phyloP scores from a whole-genome alignment of 345 rosid species.

The Eucalyptus curtisii region DNA sequence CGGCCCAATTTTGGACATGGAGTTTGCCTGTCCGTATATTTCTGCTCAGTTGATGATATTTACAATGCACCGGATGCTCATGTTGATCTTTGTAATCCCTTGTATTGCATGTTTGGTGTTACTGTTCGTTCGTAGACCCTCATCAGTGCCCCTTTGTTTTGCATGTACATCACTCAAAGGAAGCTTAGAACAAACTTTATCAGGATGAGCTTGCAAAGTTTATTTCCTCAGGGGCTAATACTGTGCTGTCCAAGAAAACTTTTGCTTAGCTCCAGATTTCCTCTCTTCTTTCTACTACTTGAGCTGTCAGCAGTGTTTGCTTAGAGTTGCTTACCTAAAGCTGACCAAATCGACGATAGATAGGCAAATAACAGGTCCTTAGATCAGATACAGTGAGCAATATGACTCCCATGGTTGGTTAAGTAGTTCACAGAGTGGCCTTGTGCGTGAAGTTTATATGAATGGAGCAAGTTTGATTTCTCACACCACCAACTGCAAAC shows the following conservation, averaged over 20 bases:
- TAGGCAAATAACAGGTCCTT: not conserved
- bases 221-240: not conserved
- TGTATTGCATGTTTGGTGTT: not conserved
- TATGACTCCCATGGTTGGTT: not conserved
- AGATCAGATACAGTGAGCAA: not conserved
- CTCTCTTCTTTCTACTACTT: not conserved
- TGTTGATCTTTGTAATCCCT: not conserved
- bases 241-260: not conserved
- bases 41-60: not conserved
- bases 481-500: not conserved
- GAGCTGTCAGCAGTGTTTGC: not conserved
- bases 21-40: not conserved
- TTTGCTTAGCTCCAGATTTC: not conserved
- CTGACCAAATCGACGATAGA: not conserved
- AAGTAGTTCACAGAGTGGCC: not conserved
- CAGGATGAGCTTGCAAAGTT: not conserved
- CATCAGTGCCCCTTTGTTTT: not conserved
- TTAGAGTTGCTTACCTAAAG: not conserved
- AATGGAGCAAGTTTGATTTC: not conserved
- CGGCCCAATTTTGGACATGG: not conserved
- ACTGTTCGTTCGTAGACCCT: not conserved
- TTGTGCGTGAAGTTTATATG: not conserved
- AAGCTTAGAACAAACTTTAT: not conserved
- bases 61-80: not conserved
- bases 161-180: not conserved